These are phyloP conservation scores for Quercus gilva DNA, from an alignment of 306 rosid genomes.

Conservation along the genomic window DNA sequence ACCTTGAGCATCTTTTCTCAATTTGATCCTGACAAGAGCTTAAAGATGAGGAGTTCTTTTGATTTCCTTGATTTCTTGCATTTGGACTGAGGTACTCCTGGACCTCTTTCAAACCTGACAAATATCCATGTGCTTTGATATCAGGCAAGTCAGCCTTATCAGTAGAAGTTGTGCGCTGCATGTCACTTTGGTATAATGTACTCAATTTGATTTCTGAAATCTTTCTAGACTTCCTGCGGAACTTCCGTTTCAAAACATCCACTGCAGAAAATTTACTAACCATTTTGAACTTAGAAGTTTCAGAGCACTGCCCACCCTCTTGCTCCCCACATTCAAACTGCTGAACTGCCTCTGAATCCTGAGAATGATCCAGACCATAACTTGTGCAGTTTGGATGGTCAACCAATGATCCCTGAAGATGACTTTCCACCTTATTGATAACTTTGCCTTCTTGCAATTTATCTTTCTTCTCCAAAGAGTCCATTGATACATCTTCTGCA, in stretches of 20 bases:
- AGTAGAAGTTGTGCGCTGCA: slow-evolving; percentile 32
- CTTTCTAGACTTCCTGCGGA: slow-evolving; percentile 70
- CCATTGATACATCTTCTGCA: slow-evolving; percentile 25
- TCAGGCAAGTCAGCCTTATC: slow-evolving; percentile 37
- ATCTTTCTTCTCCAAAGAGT: slow-evolving; percentile 33
- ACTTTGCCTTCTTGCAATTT: slow-evolving; percentile 25
- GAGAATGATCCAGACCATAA: slow-evolving; percentile 39
- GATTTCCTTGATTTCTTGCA: slow-evolving; percentile 36
- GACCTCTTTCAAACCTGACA: slow-evolving; percentile 37
- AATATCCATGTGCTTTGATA: slow-evolving; percentile 35
- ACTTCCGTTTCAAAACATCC: slow-evolving; percentile 60
- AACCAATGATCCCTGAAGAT: slow-evolving; percentile 29
- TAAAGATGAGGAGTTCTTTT: slow-evolving; percentile 30
- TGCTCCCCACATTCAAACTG: slow-evolving; percentile 34
- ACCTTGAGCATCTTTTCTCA: slow-evolving; percentile 39
- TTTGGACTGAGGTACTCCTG: slow-evolving; percentile 36
- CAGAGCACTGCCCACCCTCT: slow-evolving; percentile 34
- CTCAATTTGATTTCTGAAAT: slow-evolving; percentile 73
- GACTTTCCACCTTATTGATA: slow-evolving; percentile 17
- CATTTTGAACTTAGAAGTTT: slow-evolving; percentile 31
- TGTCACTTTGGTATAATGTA: slow-evolving; percentile 37
- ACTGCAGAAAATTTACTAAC: slow-evolving; percentile 40
- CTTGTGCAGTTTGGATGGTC: slow-evolving; percentile 23
- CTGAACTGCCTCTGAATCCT: slow-evolving; percentile 28
- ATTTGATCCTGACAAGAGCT: slow-evolving; percentile 37